Percentiles rank a stretch among this genome's conserved stretches.
phyloP scores from a whole-genome alignment of 2,329 filamentous ascomycete genomes.

The Claviceps citrina region DNA sequence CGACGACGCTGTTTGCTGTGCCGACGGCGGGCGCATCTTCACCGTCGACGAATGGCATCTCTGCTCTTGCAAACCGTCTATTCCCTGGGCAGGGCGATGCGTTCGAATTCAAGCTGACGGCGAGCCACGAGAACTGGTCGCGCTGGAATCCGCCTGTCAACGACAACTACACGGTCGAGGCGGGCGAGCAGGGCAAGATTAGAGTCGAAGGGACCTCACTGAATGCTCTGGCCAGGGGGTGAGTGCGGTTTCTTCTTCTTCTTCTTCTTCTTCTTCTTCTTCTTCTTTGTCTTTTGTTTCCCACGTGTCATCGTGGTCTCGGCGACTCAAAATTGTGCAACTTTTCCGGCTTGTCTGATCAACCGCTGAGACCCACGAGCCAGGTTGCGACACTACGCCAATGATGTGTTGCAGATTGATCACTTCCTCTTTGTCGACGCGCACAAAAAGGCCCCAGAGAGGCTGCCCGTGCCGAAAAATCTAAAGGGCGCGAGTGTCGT shows the following conservation, averaged over 20 bases:
- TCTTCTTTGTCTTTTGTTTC: background rate
- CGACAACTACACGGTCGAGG: constrained; percentile 10
- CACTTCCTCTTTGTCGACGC: constrained; percentile 9
- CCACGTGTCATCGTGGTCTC: background rate
- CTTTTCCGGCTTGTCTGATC: no score
- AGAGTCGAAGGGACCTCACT: constrained; percentile 9
- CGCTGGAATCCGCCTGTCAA: constrained; percentile 10
- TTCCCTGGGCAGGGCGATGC: constrained; percentile 6
- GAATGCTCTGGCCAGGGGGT: constrained; percentile 12
- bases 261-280: background rate
- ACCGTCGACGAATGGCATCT: constrained; percentile 7
- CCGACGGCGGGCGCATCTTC: background rate
- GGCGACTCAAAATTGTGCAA: background rate
- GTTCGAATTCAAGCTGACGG: constrained; percentile 9
- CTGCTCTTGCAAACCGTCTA: constrained; percentile 8
- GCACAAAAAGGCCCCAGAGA: background rate
- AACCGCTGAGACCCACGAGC: no score
- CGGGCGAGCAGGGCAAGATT: constrained; percentile 7
- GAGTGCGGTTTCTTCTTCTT: no score
- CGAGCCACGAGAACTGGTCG: constrained; percentile 7
- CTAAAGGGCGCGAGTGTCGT: constrained; percentile 9
- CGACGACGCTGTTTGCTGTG: background rate
- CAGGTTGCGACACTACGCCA: constrained; percentile 11
- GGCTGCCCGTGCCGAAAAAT: constrained; percentile 4
- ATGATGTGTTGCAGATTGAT: constrained; percentile 8